Base-by-base conservation (phyloP, 148 eudicot genomes). In the Vaccinium darrowii region DNA sequence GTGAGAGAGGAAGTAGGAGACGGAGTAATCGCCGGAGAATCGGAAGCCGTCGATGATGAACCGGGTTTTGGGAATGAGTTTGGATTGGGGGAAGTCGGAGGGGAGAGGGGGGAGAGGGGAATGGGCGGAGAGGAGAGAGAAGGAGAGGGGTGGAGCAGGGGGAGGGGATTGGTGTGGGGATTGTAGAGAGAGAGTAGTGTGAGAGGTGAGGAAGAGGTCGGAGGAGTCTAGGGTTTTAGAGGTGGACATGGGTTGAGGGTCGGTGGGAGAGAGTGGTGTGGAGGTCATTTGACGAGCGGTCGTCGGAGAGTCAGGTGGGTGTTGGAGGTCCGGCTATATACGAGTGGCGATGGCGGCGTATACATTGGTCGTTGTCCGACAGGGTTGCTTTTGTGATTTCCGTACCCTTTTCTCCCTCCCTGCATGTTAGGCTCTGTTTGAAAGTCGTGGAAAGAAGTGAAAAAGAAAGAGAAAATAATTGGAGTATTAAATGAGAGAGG, bases 1-100 rank as follows among this genome's bases (percentile, higher is more conserved):
- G 85, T 97, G 99, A 14, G 99, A 93, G 86, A 97, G 96, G 85
- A 97, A 95, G 88, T 95, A 97, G 4, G 98, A 89, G 79, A 87
- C 81, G 76, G 99, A 94, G 88, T 86, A 88, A 6, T 97, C 92
- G 84, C 92, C 93, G 84, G 97, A 81, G 73, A 76, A 82, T 60
- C 92, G 90, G 90, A 97, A 97, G 9, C 92, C 96, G 76, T 97
- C 99, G 88, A 97, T 79, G 83, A 95, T 53, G 92, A 97, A 97
- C 69, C 93, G 96, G 74, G 99, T 92, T 33, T 88, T 89, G 81
- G 99, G 98, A 84, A 97, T 94, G 88, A 91, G 91, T 80, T 97
- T 97, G 60, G 94, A 87, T 79, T 82, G 88, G 76, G 98, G 99
- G 85, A 92, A 83, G 76, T 89, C 84, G 84, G 92, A 3, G 71